These are phyloP conservation scores for Rhizopogon salebrosus DNA, from an alignment of 768 basidiomycete genomes.

Conservation along the genomic window DNA sequence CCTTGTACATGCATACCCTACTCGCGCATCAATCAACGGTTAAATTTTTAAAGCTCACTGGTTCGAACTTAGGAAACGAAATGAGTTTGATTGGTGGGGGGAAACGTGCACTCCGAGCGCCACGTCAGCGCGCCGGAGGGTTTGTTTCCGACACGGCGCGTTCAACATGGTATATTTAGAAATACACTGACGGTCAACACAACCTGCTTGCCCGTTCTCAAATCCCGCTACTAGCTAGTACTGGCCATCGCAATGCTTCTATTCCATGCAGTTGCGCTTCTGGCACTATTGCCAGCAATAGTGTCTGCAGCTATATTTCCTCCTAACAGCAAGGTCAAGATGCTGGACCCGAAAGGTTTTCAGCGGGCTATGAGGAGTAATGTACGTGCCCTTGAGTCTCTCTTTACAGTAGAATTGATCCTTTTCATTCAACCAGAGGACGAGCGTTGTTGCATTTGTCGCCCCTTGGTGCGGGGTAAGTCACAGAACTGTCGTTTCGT, in stretches of 20 bases:
- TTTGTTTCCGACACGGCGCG: background rate
- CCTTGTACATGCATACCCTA: background rate
- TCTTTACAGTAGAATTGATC: background rate
- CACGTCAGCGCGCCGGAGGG: too few species aligned
- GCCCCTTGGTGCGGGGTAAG: slow-evolving; percentile 93
- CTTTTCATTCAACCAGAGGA: slow-evolving; percentile 41
- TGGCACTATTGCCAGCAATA: slow-evolving; percentile 27
- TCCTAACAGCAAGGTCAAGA: slow-evolving; percentile 59
- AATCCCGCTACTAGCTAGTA: background rate
- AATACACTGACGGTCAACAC: background rate
- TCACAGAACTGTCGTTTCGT: background rate
- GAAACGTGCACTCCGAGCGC: too few species aligned
- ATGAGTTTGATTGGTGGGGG: too few species aligned
- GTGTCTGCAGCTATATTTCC: slow-evolving; percentile 44
- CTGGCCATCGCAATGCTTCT: slow-evolving; percentile 17
- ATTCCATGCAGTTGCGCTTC: slow-evolving; percentile 9
- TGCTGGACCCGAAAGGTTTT: slow-evolving; percentile 66
- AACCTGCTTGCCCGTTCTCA: background rate
- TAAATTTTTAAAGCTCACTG: too few species aligned
- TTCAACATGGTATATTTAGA: background rate
- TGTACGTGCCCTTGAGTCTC: slow-evolving; percentile 38
- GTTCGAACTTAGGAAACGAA: too few species aligned
- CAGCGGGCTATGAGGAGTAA: slow-evolving; percentile 69
- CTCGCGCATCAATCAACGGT: too few species aligned
- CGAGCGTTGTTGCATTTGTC: slow-evolving; percentile 81